A percentile compares a stretch with the other conserved stretches of the same genome.
These are phyloP conservation scores for Dillenia turbinata DNA, from an alignment of 164 flowering plant species.

Conservation along the genomic window DNA sequence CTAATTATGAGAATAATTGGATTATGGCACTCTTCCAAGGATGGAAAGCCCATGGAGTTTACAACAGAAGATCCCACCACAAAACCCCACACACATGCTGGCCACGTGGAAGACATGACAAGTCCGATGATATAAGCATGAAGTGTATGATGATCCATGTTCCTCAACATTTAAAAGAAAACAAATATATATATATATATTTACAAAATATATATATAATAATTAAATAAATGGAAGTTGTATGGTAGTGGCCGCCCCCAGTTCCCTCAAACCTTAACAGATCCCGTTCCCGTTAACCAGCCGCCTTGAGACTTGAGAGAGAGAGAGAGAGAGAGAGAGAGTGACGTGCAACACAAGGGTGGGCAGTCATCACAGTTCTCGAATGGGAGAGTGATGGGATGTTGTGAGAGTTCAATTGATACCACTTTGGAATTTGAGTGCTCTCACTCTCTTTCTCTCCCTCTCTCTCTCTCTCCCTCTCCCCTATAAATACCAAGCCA, in stretches of 20 bases:
- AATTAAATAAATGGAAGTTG: not conserved
- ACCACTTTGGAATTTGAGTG: not conserved
- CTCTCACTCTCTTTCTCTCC: slow-evolving; percentile 15
- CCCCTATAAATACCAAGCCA: slow-evolving; percentile 23
- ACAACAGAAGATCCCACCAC: not conserved
- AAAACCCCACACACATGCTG: not conserved
- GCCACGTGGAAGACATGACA: slow-evolving; percentile 34
- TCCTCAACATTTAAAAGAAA: not conserved
- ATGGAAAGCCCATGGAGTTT: no score
- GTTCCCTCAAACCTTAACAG: slow-evolving; percentile 14
- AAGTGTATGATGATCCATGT: slow-evolving; percentile 29
- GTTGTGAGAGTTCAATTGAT: not conserved
- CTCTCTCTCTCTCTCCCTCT: slow-evolving; percentile 8
- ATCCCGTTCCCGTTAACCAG: slow-evolving; percentile 16
- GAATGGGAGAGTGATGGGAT: slow-evolving; percentile 5
- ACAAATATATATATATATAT: not conserved
- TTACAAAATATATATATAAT: no score
- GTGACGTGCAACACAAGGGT: no score
- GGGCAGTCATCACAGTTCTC: not conserved
- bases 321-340: no score
- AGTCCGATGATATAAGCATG: slow-evolving; percentile 50
- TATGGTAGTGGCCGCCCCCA: not conserved
- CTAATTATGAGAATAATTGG: slow-evolving; percentile 6
- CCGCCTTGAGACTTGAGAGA: slow-evolving; percentile 1
- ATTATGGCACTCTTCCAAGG: not conserved